These are phyloP conservation scores for Lactarius akahatsu DNA, from an alignment of 768 basidiomycete genomes.

Conservation along the genomic window DNA sequence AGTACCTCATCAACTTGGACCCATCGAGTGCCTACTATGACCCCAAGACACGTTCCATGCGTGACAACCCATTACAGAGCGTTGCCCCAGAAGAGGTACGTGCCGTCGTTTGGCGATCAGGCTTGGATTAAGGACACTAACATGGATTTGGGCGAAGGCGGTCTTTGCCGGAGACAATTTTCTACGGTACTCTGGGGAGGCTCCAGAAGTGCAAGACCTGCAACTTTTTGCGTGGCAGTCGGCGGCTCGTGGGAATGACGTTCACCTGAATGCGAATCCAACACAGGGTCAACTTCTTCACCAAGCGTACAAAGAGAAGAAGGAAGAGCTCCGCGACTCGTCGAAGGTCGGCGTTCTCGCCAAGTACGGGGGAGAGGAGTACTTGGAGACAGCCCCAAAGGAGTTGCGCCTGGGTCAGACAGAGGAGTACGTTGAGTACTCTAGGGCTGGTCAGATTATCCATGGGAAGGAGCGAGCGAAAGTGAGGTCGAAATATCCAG, in stretches of 20 bases:
- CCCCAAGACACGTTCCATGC: conserved; percentile 99
- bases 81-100: conserved; percentile 85
- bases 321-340: conserved; percentile 85
- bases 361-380: conserved; percentile 93
- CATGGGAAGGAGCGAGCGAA: conserved; percentile 90
- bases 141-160: conserved; percentile 47
- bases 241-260: conserved; percentile 87
- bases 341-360: conserved; percentile 87
- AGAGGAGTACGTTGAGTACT: conserved; percentile 97
- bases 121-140: conserved; percentile 1
- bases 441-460: conserved; percentile 83
- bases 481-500: conserved; percentile 88
- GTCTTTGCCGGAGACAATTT: conserved; percentile 98
- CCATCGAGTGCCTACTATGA: conserved; percentile 97
- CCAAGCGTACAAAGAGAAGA: conserved; percentile 88
- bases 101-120: conserved; percentile 26
- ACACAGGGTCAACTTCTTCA: conserved; percentile 94
- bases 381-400: conserved; percentile 84
- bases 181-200: conserved; percentile 85
- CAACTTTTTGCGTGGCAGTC: conserved; percentile 99
- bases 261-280: conserved; percentile 94
- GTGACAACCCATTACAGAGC: conserved; percentile 84
- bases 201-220: conserved; percentile 85
- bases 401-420: conserved; percentile 95
- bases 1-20: conserved; percentile 96